Evolutionary conservation across 2,329 filamentous ascomycete species (phyloP), one percentile per base, ranked within the genome.

Genomic region (Fusarium cyanostomum): DNA sequence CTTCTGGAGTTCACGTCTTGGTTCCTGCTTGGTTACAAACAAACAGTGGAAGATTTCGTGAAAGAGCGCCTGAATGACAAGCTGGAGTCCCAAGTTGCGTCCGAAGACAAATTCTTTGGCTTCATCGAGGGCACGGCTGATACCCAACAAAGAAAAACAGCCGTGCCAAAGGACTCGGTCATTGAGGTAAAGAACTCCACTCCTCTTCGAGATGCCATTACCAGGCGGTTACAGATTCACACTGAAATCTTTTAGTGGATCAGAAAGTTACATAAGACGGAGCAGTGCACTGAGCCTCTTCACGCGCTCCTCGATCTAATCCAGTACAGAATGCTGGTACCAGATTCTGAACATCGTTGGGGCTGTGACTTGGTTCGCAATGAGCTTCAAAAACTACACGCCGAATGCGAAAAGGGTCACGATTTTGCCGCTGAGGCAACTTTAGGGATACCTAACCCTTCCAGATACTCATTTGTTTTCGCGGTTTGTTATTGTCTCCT

Each of bases 1-100:
- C 38, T 56, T n/a, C 39, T 56, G 7, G 39, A 54, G 28, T 54
- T 54, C 11, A 11, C 33, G 8, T 54, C 56, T 12, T 59, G 56
- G 56, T 38, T 50, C 33, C 30, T 59, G 4, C 26, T 54, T 5
- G 50, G 33, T 12, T 35, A 49, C 7, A 30, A 45, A 5, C 24
- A 26, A 5, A 35, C 30, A 4, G 26, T 52, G 11, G 15, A 43
- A 7, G 16, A 21, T 2, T 56, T 56, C 12, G 26, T 27, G 3
- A 18, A 8, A 18, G 18, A 27, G 7, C 34, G 34, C 6, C 21
- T 21, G 4, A 21, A 21, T 21, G 21, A 21, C 21, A 21, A 21
- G 21, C 21, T 21, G 21, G 21, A 21, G 21, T 21, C 4, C 21
- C 21, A 21, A 21, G 21, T 4, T 21, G 21, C 21, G 21, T 21